These are phyloP conservation scores for Boletus vermiculosoides DNA, from an alignment of 768 basidiomycete genomes.

Conservation along the genomic window DNA sequence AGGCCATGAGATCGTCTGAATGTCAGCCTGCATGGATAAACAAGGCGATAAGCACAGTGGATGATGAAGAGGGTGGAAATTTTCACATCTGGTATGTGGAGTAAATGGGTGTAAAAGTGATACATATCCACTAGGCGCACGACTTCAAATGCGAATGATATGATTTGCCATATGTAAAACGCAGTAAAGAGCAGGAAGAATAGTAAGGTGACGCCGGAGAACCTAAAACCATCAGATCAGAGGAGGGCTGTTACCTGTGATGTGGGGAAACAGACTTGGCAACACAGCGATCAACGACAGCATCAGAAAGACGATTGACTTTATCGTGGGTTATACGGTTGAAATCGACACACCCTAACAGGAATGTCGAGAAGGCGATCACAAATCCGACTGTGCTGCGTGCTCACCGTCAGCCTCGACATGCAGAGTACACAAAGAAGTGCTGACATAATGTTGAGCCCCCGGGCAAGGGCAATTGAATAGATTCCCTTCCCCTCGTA, in stretches of 20 bases:
- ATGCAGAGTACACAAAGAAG: conserved; percentile 17
- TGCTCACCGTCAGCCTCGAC: conserved; percentile 26
- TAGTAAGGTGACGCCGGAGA: conserved; percentile 81
- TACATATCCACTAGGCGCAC: conserved; percentile 90
- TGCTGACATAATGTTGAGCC: conserved; percentile 92
- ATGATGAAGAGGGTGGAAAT: neutral
- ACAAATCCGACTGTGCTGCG: conserved; percentile 95
- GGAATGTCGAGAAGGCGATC: conserved; percentile 96
- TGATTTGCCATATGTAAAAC: conserved; percentile 88
- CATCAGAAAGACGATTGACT: conserved; percentile 69
- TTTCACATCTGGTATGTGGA: conserved; percentile 91
- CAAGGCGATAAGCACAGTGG: conserved; percentile 10
- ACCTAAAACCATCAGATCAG: conserved; percentile 44
- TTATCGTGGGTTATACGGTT: conserved; percentile 68
- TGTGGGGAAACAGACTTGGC: conserved; percentile 57
- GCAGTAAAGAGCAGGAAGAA: conserved; percentile 82
- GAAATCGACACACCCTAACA: conserved; percentile 94
- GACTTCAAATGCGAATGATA: conserved; percentile 72
- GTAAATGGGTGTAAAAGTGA: conserved; percentile 90
- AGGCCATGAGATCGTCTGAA: conserved; percentile 97
- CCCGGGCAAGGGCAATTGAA: conserved; percentile 86
- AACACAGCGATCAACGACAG: conserved; percentile 80
- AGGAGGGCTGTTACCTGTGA: neutral
- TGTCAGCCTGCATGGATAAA: conserved; percentile 75
- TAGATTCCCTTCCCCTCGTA: conserved; percentile 97